phyloP scores from a whole-genome alignment of 345 rosid genomes.

The Euphorbia peplus region DNA sequence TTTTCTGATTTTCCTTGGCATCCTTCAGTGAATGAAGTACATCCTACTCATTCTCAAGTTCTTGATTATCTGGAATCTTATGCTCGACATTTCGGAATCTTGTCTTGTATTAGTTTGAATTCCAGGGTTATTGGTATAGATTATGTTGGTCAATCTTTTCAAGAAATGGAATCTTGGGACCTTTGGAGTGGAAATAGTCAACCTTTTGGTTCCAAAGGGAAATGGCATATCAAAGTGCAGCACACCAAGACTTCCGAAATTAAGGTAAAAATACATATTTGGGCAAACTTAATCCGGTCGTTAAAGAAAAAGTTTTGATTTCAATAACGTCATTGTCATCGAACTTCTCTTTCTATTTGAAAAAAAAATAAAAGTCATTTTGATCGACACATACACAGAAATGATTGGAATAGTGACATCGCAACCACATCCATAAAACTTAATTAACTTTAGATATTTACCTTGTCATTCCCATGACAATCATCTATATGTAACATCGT shows the following conservation, averaged over 20 bases:
- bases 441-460: too few relatives aligned
- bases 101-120: conserved; percentile 29
- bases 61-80: conserved; percentile 32
- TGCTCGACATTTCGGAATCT: conserved; percentile 26
- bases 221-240: conserved; percentile 36
- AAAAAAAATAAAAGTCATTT: too few relatives aligned
- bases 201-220: conserved; percentile 36
- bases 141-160: conserved; percentile 29
- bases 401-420: too few relatives aligned
- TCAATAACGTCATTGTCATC: too few relatives aligned
- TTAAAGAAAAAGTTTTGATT: too few relatives aligned
- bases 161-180: conserved; percentile 38
- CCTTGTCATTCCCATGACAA: too few relatives aligned
- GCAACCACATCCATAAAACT: too few relatives aligned
- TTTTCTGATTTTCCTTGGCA: conserved; percentile 53
- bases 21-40: conserved; percentile 6
- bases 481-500: too few relatives aligned
- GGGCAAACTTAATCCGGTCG: too few relatives aligned
- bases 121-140: conserved; percentile 28
- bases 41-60: conserved; percentile 25
- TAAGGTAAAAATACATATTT: too few relatives aligned
- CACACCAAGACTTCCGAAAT: conserved; percentile 10
- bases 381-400: too few relatives aligned
- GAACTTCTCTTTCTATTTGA: too few relatives aligned
- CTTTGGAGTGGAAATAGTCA: conserved; percentile 38